Percentiles rank a stretch among this genome's conserved stretches.
Evolutionary conservation across 1,139 yeast genomes (phyloP).

Genomic region (Candida tropicalis): DNA sequence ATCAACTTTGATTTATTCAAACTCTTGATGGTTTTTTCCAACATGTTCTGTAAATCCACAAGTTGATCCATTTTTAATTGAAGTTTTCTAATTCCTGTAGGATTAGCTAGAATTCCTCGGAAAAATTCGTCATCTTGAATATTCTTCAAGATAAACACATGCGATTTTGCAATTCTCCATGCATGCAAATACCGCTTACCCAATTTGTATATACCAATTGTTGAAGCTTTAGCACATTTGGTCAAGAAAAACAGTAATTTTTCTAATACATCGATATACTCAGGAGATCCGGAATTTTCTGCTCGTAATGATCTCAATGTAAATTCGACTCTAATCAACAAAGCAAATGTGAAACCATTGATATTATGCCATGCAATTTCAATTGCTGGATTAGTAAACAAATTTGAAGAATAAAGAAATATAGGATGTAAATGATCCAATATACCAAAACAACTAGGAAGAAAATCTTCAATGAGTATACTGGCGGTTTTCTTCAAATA

Average conservation of each 20-base stretch:
- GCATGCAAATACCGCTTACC: slow-evolving; percentile 44
- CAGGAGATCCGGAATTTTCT: slow-evolving; percentile 17
- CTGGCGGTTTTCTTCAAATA: slow-evolving; percentile 32
- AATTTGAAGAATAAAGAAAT: slow-evolving; percentile 36
- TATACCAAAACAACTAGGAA: slow-evolving; percentile 29
- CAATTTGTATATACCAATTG: slow-evolving; percentile 26
- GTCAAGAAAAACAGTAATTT: slow-evolving; percentile 21
- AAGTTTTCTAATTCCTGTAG: slow-evolving; percentile 17
- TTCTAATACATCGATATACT: slow-evolving; percentile 21
- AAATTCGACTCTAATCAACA: slow-evolving; percentile 21
- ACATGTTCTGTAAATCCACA: slow-evolving; percentile 6
- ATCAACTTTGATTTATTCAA: slow-evolving; percentile 9
- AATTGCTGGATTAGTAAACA: slow-evolving; percentile 35
- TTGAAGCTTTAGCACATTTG: slow-evolving; percentile 21
- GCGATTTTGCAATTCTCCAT: slow-evolving; percentile 42
- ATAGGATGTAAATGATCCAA: slow-evolving; percentile 27
- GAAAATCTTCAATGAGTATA: slow-evolving; percentile 24
- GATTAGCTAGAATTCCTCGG: neutral
- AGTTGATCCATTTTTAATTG: slow-evolving; percentile 15
- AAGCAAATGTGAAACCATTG: slow-evolving; percentile 28
- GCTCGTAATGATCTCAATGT: slow-evolving; percentile 24
- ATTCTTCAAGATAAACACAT: slow-evolving; percentile 28
- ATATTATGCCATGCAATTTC: slow-evolving; percentile 31
- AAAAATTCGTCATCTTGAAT: slow-evolving; percentile 26
- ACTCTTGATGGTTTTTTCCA: slow-evolving; percentile 5